Conservation (phyloP, 495 filamentous ascomycete genomes). For the Penicillium bovifimosum region DNA sequence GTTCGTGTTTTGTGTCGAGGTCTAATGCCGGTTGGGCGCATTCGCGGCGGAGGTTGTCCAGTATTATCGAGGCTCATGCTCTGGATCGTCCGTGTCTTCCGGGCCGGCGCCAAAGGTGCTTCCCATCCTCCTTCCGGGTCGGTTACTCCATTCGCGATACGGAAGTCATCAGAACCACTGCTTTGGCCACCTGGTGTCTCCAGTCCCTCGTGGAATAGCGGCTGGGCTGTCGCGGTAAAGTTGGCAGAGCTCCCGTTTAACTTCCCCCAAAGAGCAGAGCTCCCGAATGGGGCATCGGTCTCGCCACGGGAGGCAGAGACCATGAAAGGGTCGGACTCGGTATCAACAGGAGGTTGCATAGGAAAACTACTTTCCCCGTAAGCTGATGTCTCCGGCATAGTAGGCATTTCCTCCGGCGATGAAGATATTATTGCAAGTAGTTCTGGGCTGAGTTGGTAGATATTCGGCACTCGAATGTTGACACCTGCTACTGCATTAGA, state of each 20-base stretch:
- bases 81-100: conserved; percentile 57
- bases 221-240: conserved; percentile 27
- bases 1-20: conserved; percentile 45
- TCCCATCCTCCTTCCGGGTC: conserved; percentile 41
- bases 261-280: conserved; percentile 53
- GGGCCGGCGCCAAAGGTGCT: conserved; percentile 61
- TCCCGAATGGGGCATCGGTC: conserved; percentile 37
- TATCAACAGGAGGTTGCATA: conserved; percentile 38
- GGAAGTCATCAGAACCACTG: conserved; percentile 41
- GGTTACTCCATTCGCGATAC: conserved; percentile 31
- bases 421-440: conserved; percentile 48
- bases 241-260: conserved; percentile 46
- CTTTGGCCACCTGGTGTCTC: conserved; percentile 42
- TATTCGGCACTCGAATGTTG: conserved; percentile 68
- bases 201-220: conserved; percentile 34
- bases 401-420: conserved; percentile 32
- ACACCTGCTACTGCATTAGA: conserved; percentile 53
- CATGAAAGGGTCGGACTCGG: conserved; percentile 42
- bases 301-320: conserved; percentile 41
- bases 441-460: conserved; percentile 75
- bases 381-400: conserved; percentile 32
- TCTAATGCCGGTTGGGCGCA: conserved; percentile 50
- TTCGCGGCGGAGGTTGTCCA: conserved; percentile 59
- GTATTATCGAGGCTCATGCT: conserved; percentile 43
- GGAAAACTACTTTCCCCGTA: conserved; percentile 38